These are phyloP conservation scores for Russula brevipes DNA, from an alignment of 768 basidiomycete species.

Conservation along the genomic window DNA sequence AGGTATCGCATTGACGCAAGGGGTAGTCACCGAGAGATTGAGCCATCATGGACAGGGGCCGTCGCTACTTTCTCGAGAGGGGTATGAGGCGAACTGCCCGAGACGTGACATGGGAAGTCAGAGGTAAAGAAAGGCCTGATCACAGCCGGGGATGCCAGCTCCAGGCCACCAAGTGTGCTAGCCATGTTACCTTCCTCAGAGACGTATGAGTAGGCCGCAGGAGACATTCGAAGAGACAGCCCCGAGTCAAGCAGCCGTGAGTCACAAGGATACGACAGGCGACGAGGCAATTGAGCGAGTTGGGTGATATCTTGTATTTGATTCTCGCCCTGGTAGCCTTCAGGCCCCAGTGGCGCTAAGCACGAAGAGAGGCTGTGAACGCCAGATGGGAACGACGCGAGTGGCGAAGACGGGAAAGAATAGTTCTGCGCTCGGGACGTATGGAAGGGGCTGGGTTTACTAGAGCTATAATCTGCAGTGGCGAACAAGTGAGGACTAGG, in stretches of 20 bases:
- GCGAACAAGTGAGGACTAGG: not conserved
- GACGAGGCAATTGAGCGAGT: conserved; percentile 17
- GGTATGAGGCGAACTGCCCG: conserved; percentile 4
- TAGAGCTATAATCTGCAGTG: not conserved
- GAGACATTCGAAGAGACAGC: conserved; percentile 4
- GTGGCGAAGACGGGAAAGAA: conserved; percentile 19
- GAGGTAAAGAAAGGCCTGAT: conserved; percentile 21
- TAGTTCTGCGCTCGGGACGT: conserved; percentile 15
- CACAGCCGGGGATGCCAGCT: conserved; percentile 24
- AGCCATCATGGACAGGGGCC: conserved; percentile 4
- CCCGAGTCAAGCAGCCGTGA: not conserved
- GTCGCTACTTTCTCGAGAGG: not conserved
- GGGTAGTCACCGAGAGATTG: conserved; percentile 8
- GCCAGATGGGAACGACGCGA: conserved; percentile 7
- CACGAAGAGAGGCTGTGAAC: not conserved
- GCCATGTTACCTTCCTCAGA: conserved; percentile 16
- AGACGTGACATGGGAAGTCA: conserved; percentile 1
- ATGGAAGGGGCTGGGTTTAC: conserved; percentile 13
- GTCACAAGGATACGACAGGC: conserved; percentile 21
- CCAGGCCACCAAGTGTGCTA: conserved; percentile 9
- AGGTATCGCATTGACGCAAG: conserved; percentile 12
- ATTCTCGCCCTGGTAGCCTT: not conserved
- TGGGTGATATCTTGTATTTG: conserved; percentile 9
- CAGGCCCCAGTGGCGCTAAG: conserved; percentile 6
- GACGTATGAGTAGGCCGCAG: conserved; percentile 3